Percentiles rank a stretch among this genome's conserved stretches.
phyloP scores from a whole-genome alignment of 345 rosid species.

The Eucalyptus globulus region DNA sequence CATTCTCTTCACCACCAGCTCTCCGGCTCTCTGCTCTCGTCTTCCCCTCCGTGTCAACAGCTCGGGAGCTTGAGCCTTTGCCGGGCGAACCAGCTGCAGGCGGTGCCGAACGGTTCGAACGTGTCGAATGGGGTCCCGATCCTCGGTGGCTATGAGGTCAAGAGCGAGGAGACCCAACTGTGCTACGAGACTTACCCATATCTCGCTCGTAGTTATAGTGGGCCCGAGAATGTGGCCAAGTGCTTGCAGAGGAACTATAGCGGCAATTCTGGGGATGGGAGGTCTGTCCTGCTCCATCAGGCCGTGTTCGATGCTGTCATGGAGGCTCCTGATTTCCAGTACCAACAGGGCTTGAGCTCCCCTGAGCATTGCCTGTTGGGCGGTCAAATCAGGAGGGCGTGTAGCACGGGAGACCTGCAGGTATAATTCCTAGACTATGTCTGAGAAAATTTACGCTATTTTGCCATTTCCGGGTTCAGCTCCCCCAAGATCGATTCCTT shows the following conservation, averaged over 20 bases:
- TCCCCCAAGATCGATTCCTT: neutral
- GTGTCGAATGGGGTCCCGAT: constrained; percentile 16
- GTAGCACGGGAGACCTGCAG: constrained; percentile 77
- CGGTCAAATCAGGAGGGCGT: constrained; percentile 60
- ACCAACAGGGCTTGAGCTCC: constrained; percentile 20
- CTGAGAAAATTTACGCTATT: neutral
- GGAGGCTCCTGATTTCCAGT: neutral
- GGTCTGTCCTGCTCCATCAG: neutral
- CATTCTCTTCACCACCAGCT: neutral
- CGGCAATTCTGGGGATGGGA: constrained; percentile 39
- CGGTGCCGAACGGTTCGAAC: neutral
- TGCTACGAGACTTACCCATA: constrained; percentile 35
- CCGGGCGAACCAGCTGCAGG: neutral
- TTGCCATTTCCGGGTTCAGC: neutral
- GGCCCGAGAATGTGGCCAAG: constrained; percentile 29
- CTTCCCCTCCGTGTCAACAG: constrained; percentile 57
- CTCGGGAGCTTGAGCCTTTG: constrained; percentile 16
- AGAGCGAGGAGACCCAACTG: neutral
- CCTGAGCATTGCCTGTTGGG: constrained; percentile 43
- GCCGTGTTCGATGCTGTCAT: constrained; percentile 26
- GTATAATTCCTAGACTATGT: constrained; percentile 6
- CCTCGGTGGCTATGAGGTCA: neutral
- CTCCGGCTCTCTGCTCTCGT: constrained; percentile 9
- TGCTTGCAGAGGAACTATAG: constrained; percentile 73
- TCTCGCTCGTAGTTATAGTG: constrained; percentile 35